Evolutionary conservation across 345 rosid genomes (phyloP).

Genomic region (Acer saccharum): DNA sequence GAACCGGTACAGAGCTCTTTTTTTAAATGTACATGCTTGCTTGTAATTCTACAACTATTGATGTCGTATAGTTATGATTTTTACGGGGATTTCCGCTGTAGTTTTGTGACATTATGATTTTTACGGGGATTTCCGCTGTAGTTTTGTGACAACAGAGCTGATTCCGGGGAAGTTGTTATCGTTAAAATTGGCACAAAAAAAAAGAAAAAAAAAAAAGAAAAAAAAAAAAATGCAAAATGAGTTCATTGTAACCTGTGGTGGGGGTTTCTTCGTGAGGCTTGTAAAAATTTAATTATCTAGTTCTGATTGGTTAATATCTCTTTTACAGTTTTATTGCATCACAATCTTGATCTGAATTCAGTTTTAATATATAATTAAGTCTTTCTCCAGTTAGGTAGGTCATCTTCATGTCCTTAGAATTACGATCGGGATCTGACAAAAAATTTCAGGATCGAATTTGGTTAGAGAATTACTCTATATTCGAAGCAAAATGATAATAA

Average conservation of each 20-base stretch:
- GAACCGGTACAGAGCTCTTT: neutral
- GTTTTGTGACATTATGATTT: slow-evolving; percentile 16
- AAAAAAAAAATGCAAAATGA: neutral
- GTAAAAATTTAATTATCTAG: slow-evolving; percentile 21
- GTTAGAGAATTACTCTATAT: too few relatives aligned
- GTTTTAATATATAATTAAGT: too few relatives aligned
- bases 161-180: slow-evolving; percentile 5
- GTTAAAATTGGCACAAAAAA: slow-evolving; percentile 10
- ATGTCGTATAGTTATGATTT: neutral
- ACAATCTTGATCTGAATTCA: neutral
- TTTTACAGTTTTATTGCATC: neutral
- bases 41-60: slow-evolving; percentile 22
- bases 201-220: neutral
- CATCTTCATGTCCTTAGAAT: too few relatives aligned
- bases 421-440: too few relatives aligned
- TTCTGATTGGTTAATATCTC: neutral
- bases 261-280: slow-evolving; percentile 30
- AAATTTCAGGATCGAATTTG: too few relatives aligned
- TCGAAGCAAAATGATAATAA: neutral
- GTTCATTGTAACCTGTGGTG: slow-evolving; percentile 24
- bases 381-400: too few relatives aligned
- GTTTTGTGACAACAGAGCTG: slow-evolving; percentile 6
- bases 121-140: slow-evolving; percentile 22
- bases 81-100: slow-evolving; percentile 22
- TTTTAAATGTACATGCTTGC: slow-evolving; percentile 36